Base-by-base conservation (phyloP, 2,329 filamentous ascomycete species). In the Neofusicoccum sp. region DNA sequence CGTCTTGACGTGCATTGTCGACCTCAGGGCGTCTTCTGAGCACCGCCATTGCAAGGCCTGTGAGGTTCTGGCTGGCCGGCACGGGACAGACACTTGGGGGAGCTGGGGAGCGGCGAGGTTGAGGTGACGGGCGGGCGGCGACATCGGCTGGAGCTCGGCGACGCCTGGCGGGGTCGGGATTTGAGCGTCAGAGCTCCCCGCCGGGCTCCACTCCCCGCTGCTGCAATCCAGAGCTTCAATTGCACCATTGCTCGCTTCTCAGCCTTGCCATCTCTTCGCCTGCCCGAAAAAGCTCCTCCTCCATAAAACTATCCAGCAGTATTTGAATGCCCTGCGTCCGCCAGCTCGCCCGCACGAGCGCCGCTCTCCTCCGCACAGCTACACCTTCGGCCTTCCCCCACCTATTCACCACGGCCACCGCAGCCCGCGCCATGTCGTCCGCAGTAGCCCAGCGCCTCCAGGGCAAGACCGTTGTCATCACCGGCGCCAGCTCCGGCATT, bases 401-500 rank as follows among this genome's bases (percentile, higher is more conserved):
- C 47, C 48, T 60, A 24, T 16, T 34, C 6, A 24, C 4, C 11
- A 20, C 33, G 11, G 4, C 47, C 5, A 36, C 11, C 63, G 81
- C 57, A 12, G 40, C 56, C 20, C 36, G 47, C 69, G 83, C 75
- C 61, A 89, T 88, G 85, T 76, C 83, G 26, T 84, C 90, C 40
- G 86, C 89, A 71, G 86, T 89, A 78, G 83, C 83, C 65, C 89
- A 91, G 75, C 92, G 93, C 79, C 90, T 99, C 63, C 84, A 89
- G 70, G 92, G 92, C 84, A 98, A 98, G 80, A 98, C 92, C 4
- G 82, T 98, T 62, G 77, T 98, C 61, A 85, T 99, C 65, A 98
- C 95, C 4, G 95, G 95, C 61, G 95, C 95, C 33, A 95, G 89
- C 3, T 96, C 91, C 20, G 95, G 95, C 64, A 98, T 99, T 75